Evolutionary conservation across 1,139 yeast species (phyloP).

Genomic region (Meyerozyma elateridarum): DNA sequence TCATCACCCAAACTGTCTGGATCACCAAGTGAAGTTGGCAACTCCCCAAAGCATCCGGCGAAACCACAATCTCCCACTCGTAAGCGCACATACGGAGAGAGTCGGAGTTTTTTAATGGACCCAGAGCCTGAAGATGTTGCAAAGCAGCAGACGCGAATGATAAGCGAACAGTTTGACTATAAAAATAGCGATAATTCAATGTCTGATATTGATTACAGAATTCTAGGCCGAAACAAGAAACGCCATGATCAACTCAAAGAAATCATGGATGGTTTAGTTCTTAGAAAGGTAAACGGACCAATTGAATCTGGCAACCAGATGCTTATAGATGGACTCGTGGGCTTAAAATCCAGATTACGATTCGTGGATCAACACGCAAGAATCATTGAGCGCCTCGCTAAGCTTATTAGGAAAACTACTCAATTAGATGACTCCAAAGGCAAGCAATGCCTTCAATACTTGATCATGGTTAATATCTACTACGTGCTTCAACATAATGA

Average conservation of each 20-base stretch:
- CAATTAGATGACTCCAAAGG: too few relatives aligned
- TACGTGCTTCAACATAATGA: too few relatives aligned
- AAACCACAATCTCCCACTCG: neutral
- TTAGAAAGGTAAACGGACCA: neutral
- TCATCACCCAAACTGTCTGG: too few relatives aligned
- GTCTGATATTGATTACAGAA: neutral
- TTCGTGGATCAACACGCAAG: too few relatives aligned
- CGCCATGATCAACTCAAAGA: neutral
- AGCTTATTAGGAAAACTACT: too few relatives aligned
- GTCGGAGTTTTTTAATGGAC: constrained; percentile 1
- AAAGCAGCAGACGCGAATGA: constrained; percentile 1
- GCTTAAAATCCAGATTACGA: too few relatives aligned
- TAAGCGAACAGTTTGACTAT: constrained; percentile 1
- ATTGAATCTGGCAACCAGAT: neutral
- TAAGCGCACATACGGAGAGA: constrained; percentile 1
- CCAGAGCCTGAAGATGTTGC: neutral
- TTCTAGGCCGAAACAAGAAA: neutral
- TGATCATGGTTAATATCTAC: too few relatives aligned
- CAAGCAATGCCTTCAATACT: too few relatives aligned
- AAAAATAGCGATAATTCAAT: neutral
- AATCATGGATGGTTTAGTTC: neutral
- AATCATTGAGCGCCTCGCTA: too few relatives aligned
- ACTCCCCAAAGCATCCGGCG: too few relatives aligned
- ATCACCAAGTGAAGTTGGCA: too few relatives aligned
- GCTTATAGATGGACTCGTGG: constrained; percentile 1